phyloP scores from a whole-genome alignment of 75 land plant species.

The Isoetes taiwanensis region DNA sequence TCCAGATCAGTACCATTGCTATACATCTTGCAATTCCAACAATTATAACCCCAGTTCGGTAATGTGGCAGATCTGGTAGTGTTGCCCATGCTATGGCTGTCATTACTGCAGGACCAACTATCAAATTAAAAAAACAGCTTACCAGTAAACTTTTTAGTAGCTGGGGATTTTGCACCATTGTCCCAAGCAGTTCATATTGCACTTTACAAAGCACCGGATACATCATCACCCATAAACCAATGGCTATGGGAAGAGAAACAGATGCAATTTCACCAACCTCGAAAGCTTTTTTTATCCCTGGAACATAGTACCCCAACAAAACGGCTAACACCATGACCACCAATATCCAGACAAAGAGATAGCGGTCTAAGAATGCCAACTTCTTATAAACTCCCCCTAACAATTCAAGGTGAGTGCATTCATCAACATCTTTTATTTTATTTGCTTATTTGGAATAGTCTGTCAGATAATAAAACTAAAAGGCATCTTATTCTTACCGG shows the following conservation, averaged over 20 bases:
- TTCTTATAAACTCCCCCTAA: conserved; percentile 13
- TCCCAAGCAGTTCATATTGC: conserved; percentile 16
- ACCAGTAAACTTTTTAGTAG: conserved; percentile 6
- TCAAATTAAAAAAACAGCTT: conserved; percentile 24
- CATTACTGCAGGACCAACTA: conserved; percentile 30
- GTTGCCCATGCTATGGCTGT: conserved; percentile 38
- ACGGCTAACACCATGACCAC: conserved; percentile 24
- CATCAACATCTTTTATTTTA: too few species aligned
- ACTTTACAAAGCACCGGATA: conserved; percentile 34
- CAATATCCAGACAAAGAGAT: conserved; percentile 30
- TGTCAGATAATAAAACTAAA: too few species aligned
- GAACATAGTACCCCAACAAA: conserved; percentile 22
- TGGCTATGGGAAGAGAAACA: conserved; percentile 31
- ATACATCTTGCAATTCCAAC: conserved; percentile 37
- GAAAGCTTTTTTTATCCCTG: conserved; percentile 12
- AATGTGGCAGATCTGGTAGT: conserved; percentile 29
- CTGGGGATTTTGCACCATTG: conserved; percentile 1
- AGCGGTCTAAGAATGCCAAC: conserved; percentile 24
- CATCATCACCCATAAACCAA: conserved; percentile 39
- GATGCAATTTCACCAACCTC: conserved; percentile 20
- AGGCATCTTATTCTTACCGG: too few species aligned
- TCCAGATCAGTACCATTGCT: conserved; percentile 39
- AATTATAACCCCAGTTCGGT: conserved; percentile 29
- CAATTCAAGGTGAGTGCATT: too few species aligned
- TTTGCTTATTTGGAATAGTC: too few species aligned